Evolutionary conservation across 208 protist species (phyloP), one percentile per base, ranked within the genome.

Genomic region (Leishmania amazonensis): DNA sequence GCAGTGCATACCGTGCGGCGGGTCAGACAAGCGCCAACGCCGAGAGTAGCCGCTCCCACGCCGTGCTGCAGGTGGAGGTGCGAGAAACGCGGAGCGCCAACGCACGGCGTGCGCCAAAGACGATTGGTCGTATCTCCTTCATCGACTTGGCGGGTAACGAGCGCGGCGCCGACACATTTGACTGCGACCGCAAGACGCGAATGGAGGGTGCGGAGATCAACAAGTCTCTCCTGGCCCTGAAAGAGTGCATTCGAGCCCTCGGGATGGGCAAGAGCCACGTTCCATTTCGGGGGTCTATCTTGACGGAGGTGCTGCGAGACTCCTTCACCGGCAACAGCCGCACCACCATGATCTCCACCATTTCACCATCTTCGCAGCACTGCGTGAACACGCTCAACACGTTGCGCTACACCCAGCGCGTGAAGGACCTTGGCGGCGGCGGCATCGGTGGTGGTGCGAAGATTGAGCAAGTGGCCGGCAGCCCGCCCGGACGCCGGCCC

Each of bases 81-180:
- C 86, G 90, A 0, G 87, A 94, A 42, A 78, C 78, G 53, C 77
- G 78, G 35, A 65, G 72, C 57, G 65, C 79, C 38, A 80, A 81
- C 31, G 79, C 81, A 6, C 88, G 87, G 47, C 71, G 85, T 21
- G 89, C 89, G 38, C 83, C 83, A 19, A 91, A 94, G 83, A 91
- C 84, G 13, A 89, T 98, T 78, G 98, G 98, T 45, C 97, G 98
- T 83, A 98, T 99, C 68, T 99, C 96, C 38, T 99, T 99, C 86
- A 99, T 99, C 86, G 99, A 99, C 87, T 87, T 99, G 19, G 99
- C 99, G 54, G 99, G 99, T 42, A 99, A 95, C 82, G 99, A 99
- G 89, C 91, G 99, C 57, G 98, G 95, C 42, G 96, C 97, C 17
- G 99, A 99, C 86, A 99, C 98, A 0, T 94, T 90, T 67, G 89